Evolutionary conservation across 176 grass and related monocot species (phyloP), one percentile per base, ranked within the genome.

Genomic region (Paspalum notatum): DNA sequence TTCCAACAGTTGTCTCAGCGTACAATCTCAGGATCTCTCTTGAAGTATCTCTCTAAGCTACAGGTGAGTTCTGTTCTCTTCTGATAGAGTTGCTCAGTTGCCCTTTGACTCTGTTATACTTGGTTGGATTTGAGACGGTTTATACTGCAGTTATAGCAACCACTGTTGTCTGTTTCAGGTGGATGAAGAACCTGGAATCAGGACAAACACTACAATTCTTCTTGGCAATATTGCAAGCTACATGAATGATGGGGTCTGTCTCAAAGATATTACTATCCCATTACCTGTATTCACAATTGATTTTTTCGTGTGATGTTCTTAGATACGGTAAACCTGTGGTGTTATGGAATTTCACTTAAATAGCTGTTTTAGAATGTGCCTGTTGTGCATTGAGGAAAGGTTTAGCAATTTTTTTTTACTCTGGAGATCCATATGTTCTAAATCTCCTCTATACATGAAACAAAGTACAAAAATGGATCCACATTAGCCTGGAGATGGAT

Each of bases 41-140:
- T 99, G 90, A 99, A 99, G 80, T 99, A 95, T 88, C 92, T 99
- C 39, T 95, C 96, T 81, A 99, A 99, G 82, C 87, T 99, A 68
- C 96, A 99, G 96, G 96, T 95, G 73, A 64, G 12, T 61, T 27
- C 24, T 83, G 16, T 62, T 88, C 59, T 50, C 5, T 74, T 89
- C 53, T 66, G 50, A 68, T 63, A 71, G n/a, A 51, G 41, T 43
- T 80, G 43, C 58, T 17, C 56, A 51, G 41, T 43, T 80, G 43
- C 58, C 22, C 56, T 81, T 45, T 59, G 45, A 25, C 47, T 80
- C 41, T 60, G 6, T 63, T 67, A 53, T 59, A 3, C 39, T 24
- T 37, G 51, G 7, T 65, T 85, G 41, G 39, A 81, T 75, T 50
- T 65, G 46, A 65, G 17, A 77, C 59, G 57, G 38, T 56, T 41